phyloP scores from a whole-genome alignment of 2,329 filamentous ascomycete species.

The Chaetomiaceae sp. region DNA sequence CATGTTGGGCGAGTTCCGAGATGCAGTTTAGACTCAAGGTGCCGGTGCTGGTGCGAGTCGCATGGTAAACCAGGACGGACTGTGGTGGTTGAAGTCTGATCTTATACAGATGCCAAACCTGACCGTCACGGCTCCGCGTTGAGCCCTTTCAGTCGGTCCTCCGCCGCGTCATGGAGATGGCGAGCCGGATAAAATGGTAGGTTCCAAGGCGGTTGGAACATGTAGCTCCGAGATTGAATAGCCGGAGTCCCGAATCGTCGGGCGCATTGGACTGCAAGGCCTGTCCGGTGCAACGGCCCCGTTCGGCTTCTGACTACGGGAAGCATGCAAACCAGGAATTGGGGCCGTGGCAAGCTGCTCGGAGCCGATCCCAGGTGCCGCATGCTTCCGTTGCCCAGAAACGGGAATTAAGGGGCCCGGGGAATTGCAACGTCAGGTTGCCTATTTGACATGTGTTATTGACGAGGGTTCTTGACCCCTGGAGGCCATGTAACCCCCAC shows the following conservation, averaged over 20 bases:
- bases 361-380: constrained; percentile 2
- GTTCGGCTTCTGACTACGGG: background rate
- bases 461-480: too few relatives aligned
- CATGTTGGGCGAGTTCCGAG: too few relatives aligned
- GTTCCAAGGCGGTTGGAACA: background rate
- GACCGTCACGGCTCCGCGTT: too few relatives aligned
- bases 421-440: background rate
- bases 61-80: too few relatives aligned
- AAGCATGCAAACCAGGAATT: background rate
- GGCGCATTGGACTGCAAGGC: background rate
- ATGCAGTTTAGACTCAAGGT: too few relatives aligned
- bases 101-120: too few relatives aligned
- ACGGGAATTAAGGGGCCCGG: background rate
- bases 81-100: too few relatives aligned
- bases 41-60: too few relatives aligned
- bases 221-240: background rate
- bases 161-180: too few relatives aligned
- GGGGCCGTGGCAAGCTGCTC: background rate
- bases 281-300: background rate
- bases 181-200: background rate
- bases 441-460: background rate
- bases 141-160: too few relatives aligned
- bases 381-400: background rate
- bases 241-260: background rate
- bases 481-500: too few relatives aligned